Percentiles rank a stretch among this genome's conserved stretches.
phyloP scores from a whole-genome alignment of 768 basidiomycete genomes.

The Cyclocybe aegerita region DNA sequence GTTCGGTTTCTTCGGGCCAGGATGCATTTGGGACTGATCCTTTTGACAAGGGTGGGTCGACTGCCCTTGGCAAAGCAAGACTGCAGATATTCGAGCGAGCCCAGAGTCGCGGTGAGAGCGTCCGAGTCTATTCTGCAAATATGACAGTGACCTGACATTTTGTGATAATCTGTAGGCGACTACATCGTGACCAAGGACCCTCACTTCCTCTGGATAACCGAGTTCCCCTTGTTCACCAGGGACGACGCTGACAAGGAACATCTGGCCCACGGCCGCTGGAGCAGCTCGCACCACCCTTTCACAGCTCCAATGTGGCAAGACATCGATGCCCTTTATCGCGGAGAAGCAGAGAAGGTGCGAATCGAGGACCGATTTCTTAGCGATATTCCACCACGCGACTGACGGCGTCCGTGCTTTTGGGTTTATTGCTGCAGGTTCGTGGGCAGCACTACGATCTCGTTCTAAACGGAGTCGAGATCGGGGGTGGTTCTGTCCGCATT shows the following conservation, averaged over 20 bases:
- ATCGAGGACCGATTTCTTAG: not conserved
- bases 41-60: constrained; percentile 75
- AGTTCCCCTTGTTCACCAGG: constrained; percentile 89
- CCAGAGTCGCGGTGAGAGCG: constrained; percentile 54
- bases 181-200: constrained; percentile 55
- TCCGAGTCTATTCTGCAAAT: constrained; percentile 2
- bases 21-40: constrained; percentile 13
- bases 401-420: constrained; percentile 7
- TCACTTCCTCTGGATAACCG: constrained; percentile 94
- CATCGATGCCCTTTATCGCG: constrained; percentile 70
- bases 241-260: constrained; percentile 88
- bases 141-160: constrained; percentile 11
- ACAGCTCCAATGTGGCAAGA: constrained; percentile 96
- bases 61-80: constrained; percentile 71
- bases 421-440: constrained; percentile 56
- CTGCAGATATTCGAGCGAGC: constrained; percentile 67
- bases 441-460: constrained; percentile 98
- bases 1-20: constrained; percentile 19
- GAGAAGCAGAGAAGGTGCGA: constrained; percentile 58
- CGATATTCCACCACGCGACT: constrained; percentile 3
- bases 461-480: constrained; percentile 90
- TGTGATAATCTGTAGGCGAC: constrained; percentile 43
- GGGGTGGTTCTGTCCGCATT: constrained; percentile 90
- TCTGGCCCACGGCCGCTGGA: constrained; percentile 85
- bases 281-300: constrained; percentile 93